These are phyloP conservation scores for Lipomyces sp. DNA, from an alignment of 805 yeast species.

Conservation along the genomic window DNA sequence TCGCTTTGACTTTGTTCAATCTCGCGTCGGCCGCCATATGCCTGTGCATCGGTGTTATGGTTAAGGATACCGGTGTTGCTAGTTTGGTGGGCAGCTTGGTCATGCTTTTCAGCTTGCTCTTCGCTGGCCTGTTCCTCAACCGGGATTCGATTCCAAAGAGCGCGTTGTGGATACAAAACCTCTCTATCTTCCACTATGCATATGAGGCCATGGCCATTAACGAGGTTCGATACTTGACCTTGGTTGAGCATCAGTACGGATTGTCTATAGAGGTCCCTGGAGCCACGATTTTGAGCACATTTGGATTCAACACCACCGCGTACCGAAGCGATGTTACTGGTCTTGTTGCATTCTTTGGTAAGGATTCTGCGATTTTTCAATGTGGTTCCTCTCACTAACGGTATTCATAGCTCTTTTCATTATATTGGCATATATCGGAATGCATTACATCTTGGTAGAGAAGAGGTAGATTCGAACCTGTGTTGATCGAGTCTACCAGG, in stretches of 20 bases:
- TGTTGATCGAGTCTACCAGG: neutral
- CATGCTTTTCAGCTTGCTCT: constrained; percentile 79
- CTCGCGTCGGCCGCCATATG: constrained; percentile 84
- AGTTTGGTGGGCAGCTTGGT: constrained; percentile 85
- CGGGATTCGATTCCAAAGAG: constrained; percentile 64
- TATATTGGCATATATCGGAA: constrained; percentile 71
- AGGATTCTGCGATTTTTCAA: neutral
- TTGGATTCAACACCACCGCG: constrained; percentile 88
- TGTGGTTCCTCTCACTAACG: neutral
- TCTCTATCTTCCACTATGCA: constrained; percentile 93
- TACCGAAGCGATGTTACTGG: constrained; percentile 67
- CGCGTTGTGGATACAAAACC: constrained; percentile 71
- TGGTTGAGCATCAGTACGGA: constrained; percentile 89
- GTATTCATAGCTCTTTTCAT: constrained; percentile 53
- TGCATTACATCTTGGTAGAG: constrained; percentile 77
- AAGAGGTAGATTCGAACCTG: constrained; percentile 52
- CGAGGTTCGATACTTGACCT: constrained; percentile 83
- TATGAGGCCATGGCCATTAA: constrained; percentile 91
- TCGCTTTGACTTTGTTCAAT: constrained; percentile 79
- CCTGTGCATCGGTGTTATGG: constrained; percentile 81
- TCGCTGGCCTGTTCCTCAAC: constrained; percentile 92
- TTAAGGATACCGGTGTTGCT: constrained; percentile 90
- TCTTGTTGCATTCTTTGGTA: constrained; percentile 58
- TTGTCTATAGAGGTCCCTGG: constrained; percentile 96
- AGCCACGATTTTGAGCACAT: constrained; percentile 92